Conservation (phyloP, 495 filamentous ascomycete species). For the Penicillium dipodomyicola region DNA sequence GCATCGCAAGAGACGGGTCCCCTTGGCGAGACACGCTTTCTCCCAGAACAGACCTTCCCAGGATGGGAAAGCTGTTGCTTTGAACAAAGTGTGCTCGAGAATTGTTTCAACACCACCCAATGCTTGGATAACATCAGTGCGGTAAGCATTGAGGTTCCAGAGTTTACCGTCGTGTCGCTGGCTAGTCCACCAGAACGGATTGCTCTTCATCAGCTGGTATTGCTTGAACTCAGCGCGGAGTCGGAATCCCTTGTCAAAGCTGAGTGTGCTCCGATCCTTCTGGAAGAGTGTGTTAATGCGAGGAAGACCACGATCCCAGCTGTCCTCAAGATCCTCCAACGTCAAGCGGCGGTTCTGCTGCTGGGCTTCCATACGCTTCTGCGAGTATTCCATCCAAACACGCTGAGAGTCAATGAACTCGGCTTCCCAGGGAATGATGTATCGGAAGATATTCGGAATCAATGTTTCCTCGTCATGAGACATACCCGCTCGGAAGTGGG, state of each 20-base stretch:
- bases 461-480: constrained; percentile 96
- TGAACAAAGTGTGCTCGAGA: constrained; percentile 96
- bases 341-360: constrained; percentile 96
- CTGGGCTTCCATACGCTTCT: constrained; percentile 95
- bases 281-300: constrained; percentile 99
- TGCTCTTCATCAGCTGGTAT: constrained; percentile 99
- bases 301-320: constrained; percentile 97
- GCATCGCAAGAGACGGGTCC: constrained; percentile 39
- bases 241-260: constrained; percentile 98
- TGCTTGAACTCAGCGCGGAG: constrained; percentile 96
- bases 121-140: constrained; percentile 98
- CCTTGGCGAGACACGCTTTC: constrained; percentile 58
- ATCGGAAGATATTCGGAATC: constrained; percentile 98
- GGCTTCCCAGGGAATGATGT: constrained; percentile 99
- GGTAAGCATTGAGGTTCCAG: constrained; percentile 97
- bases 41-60: constrained; percentile 99
- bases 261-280: constrained; percentile 95
- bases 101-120: constrained; percentile 99
- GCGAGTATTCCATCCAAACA: constrained; percentile 99
- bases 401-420: constrained; percentile 99
- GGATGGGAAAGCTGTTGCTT: constrained; percentile 95
- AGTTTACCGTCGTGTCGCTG: constrained; percentile 97
- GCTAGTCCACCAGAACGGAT: constrained; percentile 99
- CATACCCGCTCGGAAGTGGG: constrained; percentile 98
- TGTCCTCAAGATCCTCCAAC: constrained; percentile 95